Base-by-base conservation (phyloP, 75 land plant species). In the Picea sitchensis region DNA sequence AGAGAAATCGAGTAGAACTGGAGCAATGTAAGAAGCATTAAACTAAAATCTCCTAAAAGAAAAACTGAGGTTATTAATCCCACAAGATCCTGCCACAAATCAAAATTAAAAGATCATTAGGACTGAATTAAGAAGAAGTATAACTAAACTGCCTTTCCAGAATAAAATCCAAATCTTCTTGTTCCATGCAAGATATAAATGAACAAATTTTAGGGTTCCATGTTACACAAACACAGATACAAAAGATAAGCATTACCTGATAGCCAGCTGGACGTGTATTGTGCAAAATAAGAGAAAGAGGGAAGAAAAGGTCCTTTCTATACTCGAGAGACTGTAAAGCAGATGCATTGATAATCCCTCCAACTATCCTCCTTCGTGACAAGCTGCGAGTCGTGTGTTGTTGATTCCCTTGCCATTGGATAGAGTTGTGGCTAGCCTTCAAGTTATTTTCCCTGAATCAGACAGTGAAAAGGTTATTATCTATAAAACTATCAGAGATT, bases 1-100 rank as follows among this genome's bases (percentile, higher is more conserved):
- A 91, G 65, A 77, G 98, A 93, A 72, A 96, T 91, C 84, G 95
- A 95, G 77, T 90, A 96, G 75, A 88, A 96, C 82, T 91, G 94
- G 41, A 96, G 83, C 82, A 96, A 79, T 56, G 79, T 89, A 75
- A 96, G 92, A 14, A 95, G 82, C 26, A 95, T 95, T 47, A 95
- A 81, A 32, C 91, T 83, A 75, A 92, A 85, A 85, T 96, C 99
- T 30, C 80, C 94, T 80, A 96, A 76, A 65, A 96, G 91, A 79
- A 96, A 72, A 57, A 91, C 41, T 76, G 89, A 81, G 4, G 95
- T 92, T 32, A 93, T 60, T 30, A 96, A 85, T 80, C 90, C 95
- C 76, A 96, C 80, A 36, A 90, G 86, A 21, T 92, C 98, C 99
- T 96, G 91, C 84, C 83, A 76, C 21, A 62, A 71, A 78, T 21